Conservation (phyloP, 129 eudicot genomes). For the Mikania micrantha region DNA sequence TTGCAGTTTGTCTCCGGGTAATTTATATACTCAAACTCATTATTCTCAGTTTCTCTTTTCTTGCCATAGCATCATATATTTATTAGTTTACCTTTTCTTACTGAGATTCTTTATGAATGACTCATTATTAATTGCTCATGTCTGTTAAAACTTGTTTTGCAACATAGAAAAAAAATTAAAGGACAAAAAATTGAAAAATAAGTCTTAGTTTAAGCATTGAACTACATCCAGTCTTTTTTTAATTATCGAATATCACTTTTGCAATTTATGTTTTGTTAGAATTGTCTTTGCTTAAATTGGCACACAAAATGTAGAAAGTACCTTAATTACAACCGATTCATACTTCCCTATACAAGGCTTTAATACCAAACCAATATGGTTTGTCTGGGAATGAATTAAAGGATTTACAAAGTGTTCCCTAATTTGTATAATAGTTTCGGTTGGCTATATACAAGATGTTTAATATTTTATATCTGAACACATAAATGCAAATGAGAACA, state of each 20-base stretch:
- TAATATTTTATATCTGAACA: neutral
- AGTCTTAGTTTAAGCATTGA: neutral
- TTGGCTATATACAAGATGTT: neutral
- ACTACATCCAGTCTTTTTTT: neutral
- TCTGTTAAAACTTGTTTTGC: neutral
- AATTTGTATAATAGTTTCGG: neutral
- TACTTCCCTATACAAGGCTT: neutral
- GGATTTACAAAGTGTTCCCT: neutral
- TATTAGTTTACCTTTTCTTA: neutral
- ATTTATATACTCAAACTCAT: neutral
- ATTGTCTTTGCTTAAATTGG: neutral
- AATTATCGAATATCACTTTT: neutral
- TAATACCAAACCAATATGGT: neutral
- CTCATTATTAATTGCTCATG: neutral
- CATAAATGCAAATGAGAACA: neutral
- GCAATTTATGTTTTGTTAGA: neutral
- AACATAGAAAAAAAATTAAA: neutral
- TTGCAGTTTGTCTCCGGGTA: slow-evolving; percentile 90
- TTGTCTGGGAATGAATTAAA: neutral
- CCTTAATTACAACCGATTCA: neutral
- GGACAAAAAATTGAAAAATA: neutral
- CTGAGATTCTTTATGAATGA: neutral
- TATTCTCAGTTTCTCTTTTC: neutral
- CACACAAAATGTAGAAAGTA: neutral
- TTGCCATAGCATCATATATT: neutral